These are phyloP conservation scores for Phytophthora idaei DNA, from an alignment of 352 stramenopile genomes.

Conservation along the genomic window DNA sequence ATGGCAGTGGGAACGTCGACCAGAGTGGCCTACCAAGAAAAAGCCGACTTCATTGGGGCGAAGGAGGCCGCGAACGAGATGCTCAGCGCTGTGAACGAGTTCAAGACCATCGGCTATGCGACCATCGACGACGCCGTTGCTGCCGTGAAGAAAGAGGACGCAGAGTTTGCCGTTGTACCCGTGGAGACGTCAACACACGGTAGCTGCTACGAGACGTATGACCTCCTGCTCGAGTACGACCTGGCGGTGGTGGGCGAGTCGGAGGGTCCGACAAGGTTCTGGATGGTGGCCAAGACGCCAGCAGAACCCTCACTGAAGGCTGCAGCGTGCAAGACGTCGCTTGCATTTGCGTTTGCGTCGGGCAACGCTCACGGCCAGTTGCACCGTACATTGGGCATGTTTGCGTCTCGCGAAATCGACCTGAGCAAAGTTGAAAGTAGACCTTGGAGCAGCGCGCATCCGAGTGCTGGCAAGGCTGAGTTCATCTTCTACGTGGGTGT, in stretches of 20 bases:
- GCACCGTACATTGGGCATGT: slow-evolving; percentile 66
- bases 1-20: slow-evolving; percentile 22
- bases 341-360: slow-evolving; percentile 75
- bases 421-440: slow-evolving; percentile 78
- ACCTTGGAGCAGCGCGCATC: slow-evolving; percentile 40
- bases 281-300: slow-evolving; percentile 70
- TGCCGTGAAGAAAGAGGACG: slow-evolving; percentile 78
- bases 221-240: slow-evolving; percentile 74
- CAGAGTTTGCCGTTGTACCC: slow-evolving; percentile 93
- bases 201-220: slow-evolving; percentile 97
- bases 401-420: slow-evolving; percentile 65
- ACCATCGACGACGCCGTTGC: slow-evolving; percentile 57
- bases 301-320: slow-evolving; percentile 23
- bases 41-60: slow-evolving; percentile 1
- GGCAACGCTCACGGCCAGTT: slow-evolving; percentile 64
- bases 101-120: slow-evolving; percentile 17
- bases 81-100: slow-evolving; percentile 15
- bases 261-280: slow-evolving; percentile 88
- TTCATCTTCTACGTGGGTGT: slow-evolving; percentile 84
- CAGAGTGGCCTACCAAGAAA: slow-evolving; percentile 26
- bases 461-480: slow-evolving; percentile 41
- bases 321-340: slow-evolving; percentile 64
- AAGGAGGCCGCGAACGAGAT: slow-evolving; percentile 26
- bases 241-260: slow-evolving; percentile 73
- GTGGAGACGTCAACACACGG: slow-evolving; percentile 96